Evolutionary conservation across 495 filamentous ascomycete species (phyloP).

Genomic region (Amniculicola lignicola): DNA sequence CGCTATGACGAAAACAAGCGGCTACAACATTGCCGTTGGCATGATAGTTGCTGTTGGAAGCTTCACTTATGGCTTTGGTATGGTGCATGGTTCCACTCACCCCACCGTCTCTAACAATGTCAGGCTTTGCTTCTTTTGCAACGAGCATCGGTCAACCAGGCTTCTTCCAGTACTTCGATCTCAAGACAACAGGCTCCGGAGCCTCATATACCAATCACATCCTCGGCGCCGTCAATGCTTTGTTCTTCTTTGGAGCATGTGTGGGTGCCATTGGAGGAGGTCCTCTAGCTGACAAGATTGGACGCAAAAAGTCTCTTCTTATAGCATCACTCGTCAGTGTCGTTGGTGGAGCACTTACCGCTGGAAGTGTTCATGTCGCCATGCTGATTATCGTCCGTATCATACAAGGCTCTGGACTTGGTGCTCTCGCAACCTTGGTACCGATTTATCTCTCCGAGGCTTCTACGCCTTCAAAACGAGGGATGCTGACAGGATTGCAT

Average conservation of each 20-base stretch:
- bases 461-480: constrained; percentile 44
- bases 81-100: background rate
- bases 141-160: constrained; percentile 34
- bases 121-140: constrained; percentile 34
- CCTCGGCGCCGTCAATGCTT: constrained; percentile 36
- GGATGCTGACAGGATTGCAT: constrained; percentile 52
- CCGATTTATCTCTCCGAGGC: constrained; percentile 48
- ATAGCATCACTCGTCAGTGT: constrained; percentile 21
- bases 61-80: constrained; percentile 9
- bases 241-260: constrained; percentile 35
- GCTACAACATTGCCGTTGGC: constrained; percentile 33
- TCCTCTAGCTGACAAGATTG: constrained; percentile 30
- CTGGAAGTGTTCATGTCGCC: constrained; percentile 34
- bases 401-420: constrained; percentile 43
- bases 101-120: background rate
- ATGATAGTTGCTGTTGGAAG: constrained; percentile 33
- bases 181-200: constrained; percentile 20
- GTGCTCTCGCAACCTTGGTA: constrained; percentile 40
- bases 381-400: constrained; percentile 42
- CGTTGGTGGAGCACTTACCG: constrained; percentile 34
- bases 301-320: constrained; percentile 26
- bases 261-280: constrained; percentile 29
- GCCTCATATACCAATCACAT: constrained; percentile 35
- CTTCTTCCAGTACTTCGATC: constrained; percentile 35
- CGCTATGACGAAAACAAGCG: constrained; percentile 31